phyloP scores from a whole-genome alignment of 2,329 filamentous ascomycete species.

The Talaromyces sp. region DNA sequence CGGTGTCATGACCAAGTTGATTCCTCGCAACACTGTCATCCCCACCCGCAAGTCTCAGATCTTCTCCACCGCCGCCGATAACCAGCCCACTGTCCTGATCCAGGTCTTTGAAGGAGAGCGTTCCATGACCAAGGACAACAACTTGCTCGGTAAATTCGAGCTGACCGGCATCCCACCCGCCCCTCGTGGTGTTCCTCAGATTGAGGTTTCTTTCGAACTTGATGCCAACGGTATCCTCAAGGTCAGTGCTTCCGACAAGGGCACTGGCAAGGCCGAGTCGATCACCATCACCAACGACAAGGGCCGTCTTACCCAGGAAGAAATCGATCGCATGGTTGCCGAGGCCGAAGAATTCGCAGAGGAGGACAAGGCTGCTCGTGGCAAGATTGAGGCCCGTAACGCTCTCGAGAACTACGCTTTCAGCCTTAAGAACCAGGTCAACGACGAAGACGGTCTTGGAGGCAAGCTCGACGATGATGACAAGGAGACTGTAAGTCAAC shows the following conservation, averaged over 20 bases:
- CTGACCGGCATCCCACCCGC: conserved; percentile 92
- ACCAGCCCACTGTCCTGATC: conserved; percentile 92
- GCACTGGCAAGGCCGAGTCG: conserved; percentile 91
- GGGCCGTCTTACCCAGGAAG: conserved; percentile 90
- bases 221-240: conserved; percentile 98
- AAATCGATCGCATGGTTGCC: conserved; percentile 98
- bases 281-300: conserved; percentile 99
- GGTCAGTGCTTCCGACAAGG: conserved; percentile 95
- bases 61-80: conserved; percentile 94
- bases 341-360: conserved; percentile 99
- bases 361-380: conserved; percentile 96
- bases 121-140: conserved; percentile 93
- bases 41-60: conserved; percentile 97
- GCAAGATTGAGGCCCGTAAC: conserved; percentile 95
- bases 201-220: conserved; percentile 96
- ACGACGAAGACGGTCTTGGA: conserved; percentile 92
- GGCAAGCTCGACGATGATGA: conserved; percentile 98
- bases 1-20: conserved; percentile 96
- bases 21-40: conserved; percentile 89
- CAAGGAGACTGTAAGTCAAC: conserved; percentile 75
- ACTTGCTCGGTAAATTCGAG: conserved; percentile 96
- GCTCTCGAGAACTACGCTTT: conserved; percentile 98
- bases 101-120: conserved; percentile 95
- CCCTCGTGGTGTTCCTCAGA: conserved; percentile 93
- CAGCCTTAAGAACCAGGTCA: conserved; percentile 98